phyloP scores from a whole-genome alignment of 768 basidiomycete genomes.

The Russula sp. region DNA sequence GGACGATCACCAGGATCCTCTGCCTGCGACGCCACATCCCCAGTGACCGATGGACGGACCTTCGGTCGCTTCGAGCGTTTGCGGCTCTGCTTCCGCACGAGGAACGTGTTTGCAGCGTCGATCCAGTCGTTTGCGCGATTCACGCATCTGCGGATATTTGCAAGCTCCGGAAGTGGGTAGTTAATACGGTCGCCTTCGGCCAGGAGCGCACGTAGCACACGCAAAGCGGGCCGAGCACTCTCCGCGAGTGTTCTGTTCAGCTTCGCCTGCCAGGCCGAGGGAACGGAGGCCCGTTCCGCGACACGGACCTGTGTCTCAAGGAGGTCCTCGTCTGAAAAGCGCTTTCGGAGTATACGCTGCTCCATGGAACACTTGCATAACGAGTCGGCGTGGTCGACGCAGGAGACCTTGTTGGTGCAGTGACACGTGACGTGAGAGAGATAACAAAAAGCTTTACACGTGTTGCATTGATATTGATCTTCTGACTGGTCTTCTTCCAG shows the following conservation, averaged over 20 bases:
- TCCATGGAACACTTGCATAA: slow-evolving; percentile 64
- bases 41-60: slow-evolving; percentile 44
- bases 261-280: slow-evolving; percentile 71
- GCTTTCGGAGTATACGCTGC: slow-evolving; percentile 66
- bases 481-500: slow-evolving; percentile 82
- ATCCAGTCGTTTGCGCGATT: slow-evolving; percentile 82
- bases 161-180: slow-evolving; percentile 67
- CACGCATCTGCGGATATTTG: slow-evolving; percentile 73
- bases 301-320: slow-evolving; percentile 63
- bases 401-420: slow-evolving; percentile 76
- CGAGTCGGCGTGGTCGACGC: slow-evolving; percentile 77
- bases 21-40: slow-evolving; percentile 40
- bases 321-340: slow-evolving; percentile 78
- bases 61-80: slow-evolving; percentile 65
- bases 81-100: slow-evolving; percentile 74
- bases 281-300: slow-evolving; percentile 67
- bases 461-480: slow-evolving; percentile 91
- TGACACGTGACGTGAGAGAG: slow-evolving; percentile 86
- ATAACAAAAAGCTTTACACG: slow-evolving; percentile 94
- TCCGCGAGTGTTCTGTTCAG: slow-evolving; percentile 64
- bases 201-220: slow-evolving; percentile 74
- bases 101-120: slow-evolving; percentile 75
- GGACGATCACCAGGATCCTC: slow-evolving; percentile 63
- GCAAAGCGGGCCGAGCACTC: slow-evolving; percentile 67
- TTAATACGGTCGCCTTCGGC: slow-evolving; percentile 88